Evolutionary conservation across 2,329 filamentous ascomycete genomes (phyloP).

Genomic region (Aureobasidium musti): DNA sequence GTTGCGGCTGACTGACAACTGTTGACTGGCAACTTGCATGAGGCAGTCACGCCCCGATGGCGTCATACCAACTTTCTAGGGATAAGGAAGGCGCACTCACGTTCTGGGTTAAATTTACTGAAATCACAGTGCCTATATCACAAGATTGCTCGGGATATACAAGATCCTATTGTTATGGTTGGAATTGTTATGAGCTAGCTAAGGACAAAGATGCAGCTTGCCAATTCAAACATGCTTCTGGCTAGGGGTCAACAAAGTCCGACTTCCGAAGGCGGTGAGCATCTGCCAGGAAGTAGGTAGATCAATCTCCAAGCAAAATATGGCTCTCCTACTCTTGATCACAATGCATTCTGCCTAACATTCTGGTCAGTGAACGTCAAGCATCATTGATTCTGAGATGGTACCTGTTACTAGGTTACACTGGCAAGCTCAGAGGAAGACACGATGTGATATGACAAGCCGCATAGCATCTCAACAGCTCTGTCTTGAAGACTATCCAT

Average conservation of each 20-base stretch:
- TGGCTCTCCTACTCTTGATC: background rate
- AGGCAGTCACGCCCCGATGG: slow-evolving; percentile 1
- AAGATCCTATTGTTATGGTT: background rate
- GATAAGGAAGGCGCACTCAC: background rate
- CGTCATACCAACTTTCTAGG: background rate
- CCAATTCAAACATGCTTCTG: slow-evolving; percentile 1
- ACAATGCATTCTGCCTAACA: background rate
- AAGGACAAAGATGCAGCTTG: slow-evolving; percentile 11
- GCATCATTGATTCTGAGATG: no score
- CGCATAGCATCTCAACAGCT: background rate
- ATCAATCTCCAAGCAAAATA: background rate
- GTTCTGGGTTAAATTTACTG: background rate
- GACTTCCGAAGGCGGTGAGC: slow-evolving; percentile 18
- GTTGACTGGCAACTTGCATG: slow-evolving; percentile 11
- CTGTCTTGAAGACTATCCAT: background rate
- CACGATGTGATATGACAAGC: background rate
- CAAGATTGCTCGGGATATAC: background rate
- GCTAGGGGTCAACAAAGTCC: slow-evolving; percentile 4
- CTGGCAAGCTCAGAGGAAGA: background rate
- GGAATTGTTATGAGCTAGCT: background rate
- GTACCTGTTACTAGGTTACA: background rate
- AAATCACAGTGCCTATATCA: no score
- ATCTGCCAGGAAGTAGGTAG: background rate
- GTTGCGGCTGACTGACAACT: background rate
- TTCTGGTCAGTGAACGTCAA: background rate